Percentiles rank a stretch among this genome's conserved stretches.
These are phyloP conservation scores for Cronartium quercuum DNA, from an alignment of 1,284 basidiomycete genomes.

Conservation along the genomic window DNA sequence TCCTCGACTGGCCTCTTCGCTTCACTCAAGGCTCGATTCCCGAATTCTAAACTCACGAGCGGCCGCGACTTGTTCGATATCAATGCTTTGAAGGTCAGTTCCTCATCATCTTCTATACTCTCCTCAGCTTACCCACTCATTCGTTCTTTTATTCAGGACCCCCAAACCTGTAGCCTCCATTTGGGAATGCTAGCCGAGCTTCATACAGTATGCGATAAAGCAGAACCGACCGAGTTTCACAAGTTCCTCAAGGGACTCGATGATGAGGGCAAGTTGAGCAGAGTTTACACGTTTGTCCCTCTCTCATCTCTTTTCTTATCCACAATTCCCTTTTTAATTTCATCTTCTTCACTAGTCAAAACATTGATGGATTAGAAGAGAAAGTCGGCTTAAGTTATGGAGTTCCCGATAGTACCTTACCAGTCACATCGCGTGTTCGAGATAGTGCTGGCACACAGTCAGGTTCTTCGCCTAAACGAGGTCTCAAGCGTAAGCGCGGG, in stretches of 20 bases:
- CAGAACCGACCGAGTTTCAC: constrained; percentile 49
- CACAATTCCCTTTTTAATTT: too few species aligned
- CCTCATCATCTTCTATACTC: background rate
- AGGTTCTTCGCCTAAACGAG: background rate
- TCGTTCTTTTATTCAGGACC: constrained; percentile 40
- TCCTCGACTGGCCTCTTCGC: constrained; percentile 76
- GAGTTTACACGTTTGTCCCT: constrained; percentile 46
- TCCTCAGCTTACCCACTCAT: background rate
- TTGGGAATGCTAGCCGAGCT: constrained; percentile 49
- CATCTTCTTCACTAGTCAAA: constrained; percentile 42
- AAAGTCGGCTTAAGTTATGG: constrained; percentile 49
- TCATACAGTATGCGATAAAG: constrained; percentile 47
- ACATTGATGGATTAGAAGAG: constrained; percentile 50
- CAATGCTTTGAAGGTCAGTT: constrained; percentile 33
- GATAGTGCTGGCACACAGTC: background rate
- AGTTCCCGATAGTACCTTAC: constrained; percentile 40
- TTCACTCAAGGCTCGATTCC: constrained; percentile 56
- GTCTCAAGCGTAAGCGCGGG: constrained; percentile 33
- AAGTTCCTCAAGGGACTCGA: constrained; percentile 49
- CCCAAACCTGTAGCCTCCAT: constrained; percentile 47
- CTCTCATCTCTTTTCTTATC: background rate
- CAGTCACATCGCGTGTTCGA: background rate
- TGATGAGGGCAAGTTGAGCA: constrained; percentile 47
- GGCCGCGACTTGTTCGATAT: constrained; percentile 37
- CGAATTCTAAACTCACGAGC: constrained; percentile 37